These are phyloP conservation scores for Thamnidium elegans DNA, from an alignment of 192 early-diverging fungal species.

Conservation along the genomic window DNA sequence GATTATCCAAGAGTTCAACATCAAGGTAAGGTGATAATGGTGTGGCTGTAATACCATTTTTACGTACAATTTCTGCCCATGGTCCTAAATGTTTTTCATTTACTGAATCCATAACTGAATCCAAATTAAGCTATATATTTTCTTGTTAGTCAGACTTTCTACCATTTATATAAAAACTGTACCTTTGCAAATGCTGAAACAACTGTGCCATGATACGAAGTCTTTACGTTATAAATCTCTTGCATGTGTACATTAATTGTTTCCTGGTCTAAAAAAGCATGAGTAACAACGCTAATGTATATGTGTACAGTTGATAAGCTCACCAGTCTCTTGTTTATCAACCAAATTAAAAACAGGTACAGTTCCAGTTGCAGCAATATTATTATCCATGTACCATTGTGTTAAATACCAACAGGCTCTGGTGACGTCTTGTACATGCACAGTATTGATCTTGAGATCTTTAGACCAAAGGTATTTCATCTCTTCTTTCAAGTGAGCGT, in stretches of 20 bases:
- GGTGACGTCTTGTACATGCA: slow-evolving; percentile 86
- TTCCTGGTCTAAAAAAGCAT: slow-evolving; percentile 63
- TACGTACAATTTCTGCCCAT: slow-evolving; percentile 83
- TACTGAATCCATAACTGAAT: slow-evolving; percentile 74
- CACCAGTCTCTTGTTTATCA: slow-evolving; percentile 86
- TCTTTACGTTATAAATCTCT: slow-evolving; percentile 76
- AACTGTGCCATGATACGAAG: slow-evolving; percentile 78
- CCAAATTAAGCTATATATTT: slow-evolving; percentile 66
- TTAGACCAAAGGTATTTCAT: slow-evolving; percentile 96
- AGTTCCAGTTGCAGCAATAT: slow-evolving; percentile 30
- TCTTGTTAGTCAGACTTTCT: neutral
- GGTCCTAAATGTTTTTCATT: slow-evolving; percentile 93
- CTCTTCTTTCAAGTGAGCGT: slow-evolving; percentile 72
- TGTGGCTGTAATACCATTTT: slow-evolving; percentile 68
- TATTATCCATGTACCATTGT: slow-evolving; percentile 47
- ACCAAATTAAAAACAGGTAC: slow-evolving; percentile 77
- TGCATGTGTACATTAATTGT: slow-evolving; percentile 69
- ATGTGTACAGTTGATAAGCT: slow-evolving; percentile 6
- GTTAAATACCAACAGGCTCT: slow-evolving; percentile 59
- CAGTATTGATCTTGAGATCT: slow-evolving; percentile 89
- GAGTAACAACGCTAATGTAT: neutral
- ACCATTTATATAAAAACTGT: slow-evolving; percentile 1
- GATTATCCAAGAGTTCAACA: slow-evolving; percentile 86
- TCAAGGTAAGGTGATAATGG: slow-evolving; percentile 93
- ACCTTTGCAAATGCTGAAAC: slow-evolving; percentile 77